Conservation (phyloP, 176 grass and related monocot species). For the Tillandsia fasciculata region DNA sequence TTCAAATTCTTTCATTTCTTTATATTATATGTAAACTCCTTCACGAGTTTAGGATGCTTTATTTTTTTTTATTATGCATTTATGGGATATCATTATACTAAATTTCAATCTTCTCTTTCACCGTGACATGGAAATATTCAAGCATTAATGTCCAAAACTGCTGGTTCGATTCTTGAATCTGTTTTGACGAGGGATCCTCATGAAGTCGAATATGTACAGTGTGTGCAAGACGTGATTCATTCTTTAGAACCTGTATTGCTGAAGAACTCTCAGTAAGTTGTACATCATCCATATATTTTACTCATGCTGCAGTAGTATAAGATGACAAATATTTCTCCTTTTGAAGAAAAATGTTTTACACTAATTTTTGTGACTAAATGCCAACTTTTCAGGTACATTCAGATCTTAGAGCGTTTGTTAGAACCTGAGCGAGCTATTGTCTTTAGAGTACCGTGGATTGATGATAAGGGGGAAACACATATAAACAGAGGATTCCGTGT, state of each 20-base stretch:
- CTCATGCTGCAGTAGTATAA: background rate
- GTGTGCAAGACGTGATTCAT: conserved; percentile 88
- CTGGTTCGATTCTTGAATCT: conserved; percentile 84
- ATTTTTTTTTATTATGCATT: background rate
- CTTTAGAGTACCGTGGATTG: conserved; percentile 99
- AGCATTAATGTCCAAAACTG: conserved; percentile 87
- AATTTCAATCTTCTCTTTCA: conserved; percentile 19
- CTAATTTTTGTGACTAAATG: background rate
- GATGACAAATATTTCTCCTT: background rate
- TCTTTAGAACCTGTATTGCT: conserved; percentile 85
- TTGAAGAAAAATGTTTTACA: background rate
- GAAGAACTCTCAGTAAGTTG: conserved; percentile 80
- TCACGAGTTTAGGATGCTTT: background rate
- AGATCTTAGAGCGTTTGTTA: conserved; percentile 89
- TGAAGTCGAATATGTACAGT: conserved; percentile 97
- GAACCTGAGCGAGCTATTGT: conserved; percentile 85
- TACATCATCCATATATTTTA: background rate
- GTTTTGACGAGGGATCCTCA: conserved; percentile 78
- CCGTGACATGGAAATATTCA: conserved; percentile 33
- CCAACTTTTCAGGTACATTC: conserved; percentile 53
- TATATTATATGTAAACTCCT: background rate
- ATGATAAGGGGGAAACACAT: conserved; percentile 84
- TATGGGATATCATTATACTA: conserved; percentile 5
- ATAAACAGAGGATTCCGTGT: conserved; percentile 88
- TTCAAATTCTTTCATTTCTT: background rate